phyloP scores from a whole-genome alignment of 2,329 filamentous ascomycete species.

The Neonectria ditissima region DNA sequence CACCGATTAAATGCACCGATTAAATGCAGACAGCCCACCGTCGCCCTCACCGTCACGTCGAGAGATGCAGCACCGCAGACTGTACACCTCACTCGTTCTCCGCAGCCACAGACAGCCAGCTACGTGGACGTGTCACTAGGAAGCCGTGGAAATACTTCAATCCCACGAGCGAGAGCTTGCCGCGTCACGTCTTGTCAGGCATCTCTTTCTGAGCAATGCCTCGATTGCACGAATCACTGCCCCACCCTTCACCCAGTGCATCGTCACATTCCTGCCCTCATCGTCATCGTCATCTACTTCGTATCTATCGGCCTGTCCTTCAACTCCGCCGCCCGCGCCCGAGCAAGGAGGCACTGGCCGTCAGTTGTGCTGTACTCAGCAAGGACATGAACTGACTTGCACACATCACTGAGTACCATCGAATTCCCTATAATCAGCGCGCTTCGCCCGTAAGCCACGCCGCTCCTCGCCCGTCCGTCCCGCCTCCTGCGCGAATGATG shows the following conservation, averaged over 20 bases:
- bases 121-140: constrained; percentile 23
- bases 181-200: constrained; percentile 22
- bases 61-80: neutral
- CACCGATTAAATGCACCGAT: neutral
- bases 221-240: constrained; percentile 24
- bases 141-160: neutral
- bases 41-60: constrained; percentile 2
- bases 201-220: constrained; percentile 14
- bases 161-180: constrained; percentile 9
- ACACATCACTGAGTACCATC: neutral
- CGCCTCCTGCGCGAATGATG: constrained; percentile 5
- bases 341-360: constrained; percentile 10
- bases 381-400: neutral
- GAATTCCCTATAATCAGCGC: neutral
- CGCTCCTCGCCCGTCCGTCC: neutral
- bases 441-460: too few relatives aligned
- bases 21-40: neutral
- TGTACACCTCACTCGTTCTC: constrained; percentile 1
- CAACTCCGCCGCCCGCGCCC: constrained; percentile 2
- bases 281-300: neutral
- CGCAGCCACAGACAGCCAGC: neutral
- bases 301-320: neutral
- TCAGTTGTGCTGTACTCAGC: neutral
- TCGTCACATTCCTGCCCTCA: constrained; percentile 17
- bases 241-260: constrained; percentile 14